Evolutionary conservation across 805 yeast species (phyloP), one percentile per base, ranked within the genome.

Genomic region (Barnettozyma vustinii): DNA sequence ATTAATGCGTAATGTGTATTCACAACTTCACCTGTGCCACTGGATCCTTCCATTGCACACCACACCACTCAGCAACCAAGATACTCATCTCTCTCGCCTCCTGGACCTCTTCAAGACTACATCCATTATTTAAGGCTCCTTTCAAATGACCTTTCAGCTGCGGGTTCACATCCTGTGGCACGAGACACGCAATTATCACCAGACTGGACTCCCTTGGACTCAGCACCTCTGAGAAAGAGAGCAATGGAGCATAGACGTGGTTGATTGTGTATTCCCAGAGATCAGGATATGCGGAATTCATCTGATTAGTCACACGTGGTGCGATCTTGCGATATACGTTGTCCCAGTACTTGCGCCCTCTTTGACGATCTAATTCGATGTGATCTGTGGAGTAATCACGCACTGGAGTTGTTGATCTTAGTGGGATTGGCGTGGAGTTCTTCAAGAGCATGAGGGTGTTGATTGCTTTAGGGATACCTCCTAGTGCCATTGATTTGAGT

Each of bases 151-250:
- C 97, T 66, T 88, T 87, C 55, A 91, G 72, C 59, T 91, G 97
- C 0, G 96, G 96, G 56, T 87, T 88, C 10, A 91, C 97, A 64
- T 91, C 96, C 62, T 88, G 96, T 1, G 97, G 97, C 10, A 91
- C 81, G 55, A 91, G 73, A 52, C 92, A 76, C 0, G 95, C 83
- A 16, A 91, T 77, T 2, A 91, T 80, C 30, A 88, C 83, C 50
- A 88, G 62, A 30, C 92, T 81, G 1, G 96, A 84, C 54, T 89
- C 96, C 53, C 71, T 73, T 1, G 85, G 81, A 4, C 73, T 60
- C 26, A 91, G 66, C 1, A 88, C 73, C 3, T 74, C 83, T 16
- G 81, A 76, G 63, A 68, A 84, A 19, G 96, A 83, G 52, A 91
- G 72, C 32, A 91, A 66, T 5, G 95, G 89, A 1, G 87, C 79